Conservation (phyloP, 139 green algal genomes). For the Nannochloris sp. region DNA sequence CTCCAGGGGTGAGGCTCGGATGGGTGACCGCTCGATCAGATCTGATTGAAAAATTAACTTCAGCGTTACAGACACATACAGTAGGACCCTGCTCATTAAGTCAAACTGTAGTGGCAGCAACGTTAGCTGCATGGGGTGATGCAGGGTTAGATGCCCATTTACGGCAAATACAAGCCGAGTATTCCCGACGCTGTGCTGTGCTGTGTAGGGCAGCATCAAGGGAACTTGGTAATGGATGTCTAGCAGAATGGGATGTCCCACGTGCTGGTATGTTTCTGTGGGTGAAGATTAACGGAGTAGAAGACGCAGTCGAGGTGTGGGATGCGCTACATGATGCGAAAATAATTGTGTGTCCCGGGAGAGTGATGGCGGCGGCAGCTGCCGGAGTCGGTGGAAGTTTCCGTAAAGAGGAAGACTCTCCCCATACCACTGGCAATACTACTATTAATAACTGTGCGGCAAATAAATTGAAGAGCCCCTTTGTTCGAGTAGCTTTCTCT, state of each 20-base stretch:
- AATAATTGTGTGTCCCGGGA: background rate
- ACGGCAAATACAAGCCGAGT: slow-evolving; percentile 29
- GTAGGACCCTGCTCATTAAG: slow-evolving; percentile 34
- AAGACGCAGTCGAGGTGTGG: background rate
- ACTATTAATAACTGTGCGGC: too few relatives aligned
- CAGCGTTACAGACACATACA: slow-evolving; percentile 21
- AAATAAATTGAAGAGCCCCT: background rate
- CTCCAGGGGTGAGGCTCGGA: slow-evolving; percentile 57
- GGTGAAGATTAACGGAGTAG: background rate
- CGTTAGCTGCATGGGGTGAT: slow-evolving; percentile 30
- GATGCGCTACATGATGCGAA: background rate
- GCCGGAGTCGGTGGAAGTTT: background rate
- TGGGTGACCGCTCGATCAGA: slow-evolving; percentile 47
- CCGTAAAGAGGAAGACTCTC: too few relatives aligned
- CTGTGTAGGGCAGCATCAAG: slow-evolving; percentile 10
- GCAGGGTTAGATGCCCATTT: slow-evolving; percentile 35
- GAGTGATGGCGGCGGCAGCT: background rate
- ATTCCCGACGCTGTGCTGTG: slow-evolving; percentile 15
- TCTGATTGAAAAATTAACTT: slow-evolving; percentile 6
- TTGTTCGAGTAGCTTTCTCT: background rate
- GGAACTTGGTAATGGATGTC: background rate
- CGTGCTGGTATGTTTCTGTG: slow-evolving; percentile 39
- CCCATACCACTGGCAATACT: too few relatives aligned
- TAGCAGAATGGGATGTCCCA: slow-evolving; percentile 31
- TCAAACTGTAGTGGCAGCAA: slow-evolving; percentile 26